Percentiles rank a stretch among this genome's conserved stretches.
These are phyloP conservation scores for Pseudozyma sp. DNA, from an alignment of 1,284 basidiomycete genomes.

Conservation along the genomic window DNA sequence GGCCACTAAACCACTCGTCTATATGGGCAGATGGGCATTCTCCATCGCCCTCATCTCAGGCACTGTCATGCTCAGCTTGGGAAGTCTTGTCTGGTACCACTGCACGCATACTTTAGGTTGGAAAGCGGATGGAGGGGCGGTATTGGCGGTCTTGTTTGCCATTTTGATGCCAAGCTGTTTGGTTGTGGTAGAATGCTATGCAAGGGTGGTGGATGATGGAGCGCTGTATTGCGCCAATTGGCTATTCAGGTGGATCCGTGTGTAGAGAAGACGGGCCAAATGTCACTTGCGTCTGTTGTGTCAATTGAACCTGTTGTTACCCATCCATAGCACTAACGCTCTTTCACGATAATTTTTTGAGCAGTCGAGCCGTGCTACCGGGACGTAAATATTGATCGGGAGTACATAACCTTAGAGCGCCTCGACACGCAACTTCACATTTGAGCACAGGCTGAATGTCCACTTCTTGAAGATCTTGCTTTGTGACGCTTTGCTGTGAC, in stretches of 20 bases:
- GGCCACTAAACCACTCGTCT: constrained; percentile 14
- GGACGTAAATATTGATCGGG: too few relatives aligned
- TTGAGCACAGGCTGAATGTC: neutral
- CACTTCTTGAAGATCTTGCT: too few relatives aligned
- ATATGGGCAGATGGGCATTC: constrained; percentile 48
- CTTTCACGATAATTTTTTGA: too few relatives aligned
- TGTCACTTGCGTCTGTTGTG: neutral
- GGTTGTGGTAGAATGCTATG: constrained; percentile 29
- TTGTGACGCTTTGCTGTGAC: too few relatives aligned
- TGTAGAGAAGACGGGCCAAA: constrained; percentile 6
- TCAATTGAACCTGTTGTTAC: neutral
- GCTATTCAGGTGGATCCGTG: constrained; percentile 48
- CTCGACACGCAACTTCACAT: neutral
- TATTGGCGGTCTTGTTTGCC: constrained; percentile 36
- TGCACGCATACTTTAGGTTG: constrained; percentile 18
- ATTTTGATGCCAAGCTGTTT: constrained; percentile 31
- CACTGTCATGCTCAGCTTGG: constrained; percentile 52
- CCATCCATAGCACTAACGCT: neutral
- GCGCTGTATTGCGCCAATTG: constrained; percentile 26
- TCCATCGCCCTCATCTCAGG: constrained; percentile 52
- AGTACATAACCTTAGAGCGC: too few relatives aligned
- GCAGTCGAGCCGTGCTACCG: too few relatives aligned
- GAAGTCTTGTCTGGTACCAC: constrained; percentile 34
- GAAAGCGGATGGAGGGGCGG: constrained; percentile 12
- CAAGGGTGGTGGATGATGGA: constrained; percentile 40